Evolutionary conservation across 352 stramenopile genomes (phyloP).

Genomic region (Phytopythium helicoides): DNA sequence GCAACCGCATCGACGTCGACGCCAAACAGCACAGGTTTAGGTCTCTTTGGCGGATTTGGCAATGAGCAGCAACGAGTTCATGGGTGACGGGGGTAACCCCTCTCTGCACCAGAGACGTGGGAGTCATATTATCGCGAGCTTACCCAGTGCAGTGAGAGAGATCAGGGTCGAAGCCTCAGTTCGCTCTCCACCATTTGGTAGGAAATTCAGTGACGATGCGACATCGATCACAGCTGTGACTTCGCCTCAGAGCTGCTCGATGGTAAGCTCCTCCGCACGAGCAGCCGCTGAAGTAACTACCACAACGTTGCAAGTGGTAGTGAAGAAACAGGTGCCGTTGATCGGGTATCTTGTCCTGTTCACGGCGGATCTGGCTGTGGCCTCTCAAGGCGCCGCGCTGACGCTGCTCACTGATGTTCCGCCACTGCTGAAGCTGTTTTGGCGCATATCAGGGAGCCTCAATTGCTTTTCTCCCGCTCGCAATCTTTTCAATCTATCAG

Average conservation of each 20-base stretch:
- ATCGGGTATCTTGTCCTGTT: constrained; percentile 44
- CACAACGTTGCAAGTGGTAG: constrained; percentile 14
- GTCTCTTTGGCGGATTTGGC: constrained; percentile 1
- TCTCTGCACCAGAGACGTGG: neutral
- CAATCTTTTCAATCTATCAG: constrained; percentile 19
- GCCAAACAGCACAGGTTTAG: constrained; percentile 9
- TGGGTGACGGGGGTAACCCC: neutral
- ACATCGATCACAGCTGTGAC: constrained; percentile 1
- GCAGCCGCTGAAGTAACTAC: neutral
- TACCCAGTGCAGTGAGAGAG: constrained; percentile 35
- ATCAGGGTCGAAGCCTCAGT: constrained; percentile 38
- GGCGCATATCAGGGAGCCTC: constrained; percentile 45
- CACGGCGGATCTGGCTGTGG: constrained; percentile 34
- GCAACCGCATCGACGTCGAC: constrained; percentile 3
- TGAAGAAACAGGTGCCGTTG: constrained; percentile 45
- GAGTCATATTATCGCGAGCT: constrained; percentile 5
- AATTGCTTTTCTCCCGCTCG: constrained; percentile 29
- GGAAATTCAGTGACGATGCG: neutral
- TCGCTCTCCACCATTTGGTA: neutral
- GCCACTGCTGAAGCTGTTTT: constrained; percentile 54
- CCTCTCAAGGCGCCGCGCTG: constrained; percentile 46
- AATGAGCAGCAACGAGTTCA: neutral
- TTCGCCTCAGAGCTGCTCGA: neutral
- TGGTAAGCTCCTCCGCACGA: neutral
- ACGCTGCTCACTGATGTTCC: constrained; percentile 37